A percentile compares a stretch with the other conserved stretches of the same genome.
Evolutionary conservation across 768 basidiomycete genomes (phyloP).

Genomic region (Mycena leptocephala): DNA sequence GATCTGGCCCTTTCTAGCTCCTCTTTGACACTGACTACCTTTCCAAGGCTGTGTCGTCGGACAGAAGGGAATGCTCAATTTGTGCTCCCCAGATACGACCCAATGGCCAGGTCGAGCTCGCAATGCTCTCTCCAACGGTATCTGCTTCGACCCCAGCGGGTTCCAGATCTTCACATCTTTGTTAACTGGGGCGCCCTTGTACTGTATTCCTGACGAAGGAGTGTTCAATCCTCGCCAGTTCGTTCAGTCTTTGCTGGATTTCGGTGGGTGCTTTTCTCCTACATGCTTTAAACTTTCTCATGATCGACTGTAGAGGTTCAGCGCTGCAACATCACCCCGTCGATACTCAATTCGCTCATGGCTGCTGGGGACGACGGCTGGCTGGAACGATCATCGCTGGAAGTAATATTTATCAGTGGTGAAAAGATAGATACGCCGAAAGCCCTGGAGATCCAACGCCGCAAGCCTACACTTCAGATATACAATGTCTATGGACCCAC

Average conservation of each 20-base stretch:
- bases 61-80: conserved; percentile 6
- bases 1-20: background rate
- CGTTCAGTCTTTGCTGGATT: conserved; percentile 1
- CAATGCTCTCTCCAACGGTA: conserved; percentile 3
- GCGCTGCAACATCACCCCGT: background rate
- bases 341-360: background rate
- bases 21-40: conserved; percentile 2
- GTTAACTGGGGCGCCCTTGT: conserved; percentile 3
- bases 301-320: background rate
- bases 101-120: conserved; percentile 4
- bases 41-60: background rate
- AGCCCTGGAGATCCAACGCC: background rate
- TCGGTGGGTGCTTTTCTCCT: conserved; percentile 1
- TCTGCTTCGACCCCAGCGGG: background rate
- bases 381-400: conserved; percentile 7
- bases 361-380: conserved; percentile 1
- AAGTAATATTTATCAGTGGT: background rate
- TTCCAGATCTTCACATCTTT: conserved; percentile 7
- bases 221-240: conserved; percentile 9
- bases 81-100: conserved; percentile 1
- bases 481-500: background rate
- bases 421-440: background rate
- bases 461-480: conserved; percentile 4
- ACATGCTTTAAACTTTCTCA: background rate
- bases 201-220: conserved; percentile 1